Conservation (phyloP, 176 grass and related monocot genomes). For the Cenchrus americanus region DNA sequence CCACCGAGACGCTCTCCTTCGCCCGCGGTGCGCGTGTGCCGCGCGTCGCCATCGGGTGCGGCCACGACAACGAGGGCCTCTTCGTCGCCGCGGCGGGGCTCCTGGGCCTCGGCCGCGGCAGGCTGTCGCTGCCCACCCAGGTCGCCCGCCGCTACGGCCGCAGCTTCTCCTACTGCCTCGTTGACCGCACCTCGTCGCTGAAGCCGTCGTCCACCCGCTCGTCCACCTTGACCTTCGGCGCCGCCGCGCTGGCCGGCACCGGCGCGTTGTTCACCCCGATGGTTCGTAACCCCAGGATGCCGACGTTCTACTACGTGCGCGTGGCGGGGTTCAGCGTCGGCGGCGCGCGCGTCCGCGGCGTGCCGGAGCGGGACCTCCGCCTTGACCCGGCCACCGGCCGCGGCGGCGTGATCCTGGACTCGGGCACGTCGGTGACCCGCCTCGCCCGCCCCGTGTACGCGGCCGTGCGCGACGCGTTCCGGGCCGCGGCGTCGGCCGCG, state of each 20-base stretch:
- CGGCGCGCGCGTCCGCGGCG: conserved; percentile 68
- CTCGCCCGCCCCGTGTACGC: conserved; percentile 69
- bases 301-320: conserved; percentile 88
- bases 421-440: conserved; percentile 86
- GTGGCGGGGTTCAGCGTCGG: conserved; percentile 80
- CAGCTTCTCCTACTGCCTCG: conserved; percentile 86
- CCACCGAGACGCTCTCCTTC: conserved; percentile 83
- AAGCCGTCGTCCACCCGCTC: background rate
- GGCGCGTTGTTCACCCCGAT: conserved; percentile 54
- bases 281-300: conserved; percentile 69
- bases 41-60: conserved; percentile 78
- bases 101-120: conserved; percentile 80
- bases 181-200: conserved; percentile 61
- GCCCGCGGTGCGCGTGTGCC: conserved; percentile 61
- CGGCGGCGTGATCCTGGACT: conserved; percentile 94
- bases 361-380: conserved; percentile 60
- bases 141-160: conserved; percentile 63
- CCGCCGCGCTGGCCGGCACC: conserved; percentile 26
- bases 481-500: conserved; percentile 30
- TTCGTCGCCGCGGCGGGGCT: conserved; percentile 85
- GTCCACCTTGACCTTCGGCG: conserved; percentile 64
- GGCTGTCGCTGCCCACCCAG: conserved; percentile 77
- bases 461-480: conserved; percentile 81
- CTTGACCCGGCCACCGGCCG: conserved; percentile 64
- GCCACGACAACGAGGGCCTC: conserved; percentile 92